Conservation (phyloP, 768 basidiomycete species). For the Termitomyces sp. region DNA sequence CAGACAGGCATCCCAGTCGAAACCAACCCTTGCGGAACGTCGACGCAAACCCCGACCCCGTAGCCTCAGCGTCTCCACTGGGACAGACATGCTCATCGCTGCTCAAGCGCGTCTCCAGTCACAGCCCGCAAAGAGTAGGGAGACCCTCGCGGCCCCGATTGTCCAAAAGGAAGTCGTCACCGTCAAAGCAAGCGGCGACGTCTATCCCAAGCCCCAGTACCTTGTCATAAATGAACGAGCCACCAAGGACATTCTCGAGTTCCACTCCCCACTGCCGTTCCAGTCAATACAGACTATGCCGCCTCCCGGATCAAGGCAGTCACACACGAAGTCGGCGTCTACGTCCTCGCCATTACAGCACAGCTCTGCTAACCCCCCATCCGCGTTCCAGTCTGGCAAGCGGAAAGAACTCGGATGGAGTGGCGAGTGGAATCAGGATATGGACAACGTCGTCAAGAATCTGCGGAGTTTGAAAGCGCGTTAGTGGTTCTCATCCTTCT, state of each 20-base stretch:
- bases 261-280: constrained; percentile 11
- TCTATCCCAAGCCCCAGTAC: background rate
- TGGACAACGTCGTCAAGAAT: constrained; percentile 17
- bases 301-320: background rate
- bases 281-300: constrained; percentile 1
- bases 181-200: background rate
- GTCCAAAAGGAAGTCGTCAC: background rate
- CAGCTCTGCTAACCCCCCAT: background rate
- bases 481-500: background rate
- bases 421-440: constrained; percentile 28
- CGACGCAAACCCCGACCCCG: constrained; percentile 11
- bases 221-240: constrained; percentile 3
- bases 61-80: constrained; percentile 14
- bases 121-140: background rate
- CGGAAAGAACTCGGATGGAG: constrained; percentile 24
- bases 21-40: constrained; percentile 9
- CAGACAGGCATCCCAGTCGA: background rate
- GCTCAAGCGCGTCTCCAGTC: background rate
- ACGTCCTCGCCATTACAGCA: background rate
- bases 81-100: constrained; percentile 6
- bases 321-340: background rate
- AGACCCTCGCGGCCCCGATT: background rate
- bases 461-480: constrained; percentile 15
- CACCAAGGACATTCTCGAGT: constrained; percentile 8
- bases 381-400: constrained; percentile 5